Percentiles rank a stretch among this genome's conserved stretches.
Conservation (phyloP, 2,329 filamentous ascomycete species). For the Claviceps sp. region DNA sequence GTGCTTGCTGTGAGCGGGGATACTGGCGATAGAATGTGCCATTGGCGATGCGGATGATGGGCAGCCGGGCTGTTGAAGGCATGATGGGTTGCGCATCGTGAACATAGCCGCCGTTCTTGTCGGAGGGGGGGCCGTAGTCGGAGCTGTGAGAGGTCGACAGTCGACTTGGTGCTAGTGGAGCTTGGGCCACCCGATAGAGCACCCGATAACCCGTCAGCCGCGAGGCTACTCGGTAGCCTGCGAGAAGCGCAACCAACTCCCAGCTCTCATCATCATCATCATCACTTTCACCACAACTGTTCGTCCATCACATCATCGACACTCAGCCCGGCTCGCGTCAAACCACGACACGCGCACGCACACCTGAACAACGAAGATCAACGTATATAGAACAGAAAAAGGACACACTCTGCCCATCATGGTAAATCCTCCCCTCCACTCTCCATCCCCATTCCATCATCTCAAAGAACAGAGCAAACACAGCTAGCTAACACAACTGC, state of each 20-base stretch:
- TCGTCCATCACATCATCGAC: background rate
- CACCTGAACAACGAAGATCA: background rate
- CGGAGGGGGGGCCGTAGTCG: background rate
- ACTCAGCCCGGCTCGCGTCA: background rate
- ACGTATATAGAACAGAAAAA: background rate
- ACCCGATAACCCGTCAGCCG: conserved; percentile 6
- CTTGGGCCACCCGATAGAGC: background rate
- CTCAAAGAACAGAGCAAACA: background rate
- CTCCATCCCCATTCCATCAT: background rate
- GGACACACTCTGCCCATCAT: background rate
- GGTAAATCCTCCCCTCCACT: conserved; percentile 14
- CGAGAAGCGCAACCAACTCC: conserved; percentile 4
- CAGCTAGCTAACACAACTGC: background rate
- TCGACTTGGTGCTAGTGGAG: background rate
- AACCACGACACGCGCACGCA: background rate
- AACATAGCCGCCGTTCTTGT: background rate
- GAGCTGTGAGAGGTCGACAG: too few species aligned
- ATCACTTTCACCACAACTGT: background rate
- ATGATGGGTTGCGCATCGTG: background rate
- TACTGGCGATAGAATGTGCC: conserved; percentile 75
- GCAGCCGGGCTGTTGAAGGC: conserved; percentile 19
- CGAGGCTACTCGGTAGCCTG: conserved; percentile 17
- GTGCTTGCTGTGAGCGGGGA: conserved; percentile 36
- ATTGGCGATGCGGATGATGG: conserved; percentile 59
- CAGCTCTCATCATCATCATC: conserved; percentile 1